A percentile compares a stretch with the other conserved stretches of the same genome.
Conservation (phyloP, 441 rosid genomes). For the Metrosideros polymorpha region DNA sequence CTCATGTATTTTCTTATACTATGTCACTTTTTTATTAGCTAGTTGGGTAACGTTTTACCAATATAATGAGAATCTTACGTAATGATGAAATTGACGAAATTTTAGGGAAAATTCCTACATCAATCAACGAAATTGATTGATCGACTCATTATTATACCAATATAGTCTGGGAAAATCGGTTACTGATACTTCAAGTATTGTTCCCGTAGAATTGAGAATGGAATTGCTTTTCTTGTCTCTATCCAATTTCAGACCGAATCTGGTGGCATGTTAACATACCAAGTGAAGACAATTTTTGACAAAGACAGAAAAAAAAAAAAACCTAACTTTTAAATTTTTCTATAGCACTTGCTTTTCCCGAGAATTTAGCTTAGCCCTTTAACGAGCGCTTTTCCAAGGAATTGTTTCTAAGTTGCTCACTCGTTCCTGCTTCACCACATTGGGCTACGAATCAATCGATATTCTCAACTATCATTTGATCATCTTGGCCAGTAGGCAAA, state of each 20-base stretch:
- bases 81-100: background rate
- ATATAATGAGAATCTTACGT: rapidly evolving
- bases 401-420: background rate
- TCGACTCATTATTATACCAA: rapidly evolving
- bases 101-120: too few relatives aligned
- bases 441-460: background rate
- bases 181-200: background rate
- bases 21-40: rapidly evolving
- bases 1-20: background rate
- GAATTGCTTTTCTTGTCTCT: background rate
- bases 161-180: too few relatives aligned
- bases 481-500: background rate
- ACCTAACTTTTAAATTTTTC: background rate
- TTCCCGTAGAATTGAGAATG: background rate
- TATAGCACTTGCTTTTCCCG: background rate
- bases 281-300: background rate
- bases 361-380: background rate
- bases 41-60: rapidly evolving
- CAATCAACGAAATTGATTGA: background rate
- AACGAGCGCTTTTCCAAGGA: background rate
- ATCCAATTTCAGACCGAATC: background rate
- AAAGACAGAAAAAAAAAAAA: background rate
- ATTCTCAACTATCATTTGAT: background rate
- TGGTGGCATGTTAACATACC: rapidly evolving
- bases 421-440: background rate